Evolutionary conservation across 371 early-diverging fungal species (phyloP), one percentile per base, ranked within the genome.

Genomic region (Mortierella sp.): DNA sequence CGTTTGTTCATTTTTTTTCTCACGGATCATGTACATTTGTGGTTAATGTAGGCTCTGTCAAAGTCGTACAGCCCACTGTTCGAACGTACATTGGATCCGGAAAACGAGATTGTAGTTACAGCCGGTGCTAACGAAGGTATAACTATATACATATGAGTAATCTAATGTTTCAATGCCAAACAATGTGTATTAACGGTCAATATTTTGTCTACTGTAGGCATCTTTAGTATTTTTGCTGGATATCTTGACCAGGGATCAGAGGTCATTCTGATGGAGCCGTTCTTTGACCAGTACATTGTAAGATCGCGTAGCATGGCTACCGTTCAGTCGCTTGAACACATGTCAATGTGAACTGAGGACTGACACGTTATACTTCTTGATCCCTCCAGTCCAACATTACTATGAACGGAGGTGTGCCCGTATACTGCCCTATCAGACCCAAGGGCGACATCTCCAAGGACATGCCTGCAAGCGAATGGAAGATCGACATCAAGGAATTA

Each of bases 121-220:
- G 94, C 95, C 17, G 98, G 98, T 44, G 98, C 96, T 5, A 95
- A 95, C 63, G 96, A 97, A 87, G 97, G 93, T 88, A 79, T 49
- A 28, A 19, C n/a, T n/a, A n/a, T n/a, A n/a, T n/a, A n/a, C n/a
- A n/a, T n/a, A n/a, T n/a, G n/a, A n/a, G n/a, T n/a, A n/a, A n/a
- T n/a, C n/a, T n/a, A n/a, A n/a, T n/a, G n/a, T n/a, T n/a, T n/a
- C n/a, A n/a, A n/a, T n/a, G n/a, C n/a, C n/a, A n/a, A n/a, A n/a
- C n/a, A n/a, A n/a, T n/a, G n/a, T n/a, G n/a, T n/a, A n/a, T n/a
- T n/a, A n/a, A n/a, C n/a, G n/a, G n/a, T n/a, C n/a, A n/a, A n/a
- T n/a, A n/a, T n/a, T 28, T 17, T 12, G 3, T 19, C 52, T 66
- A 52, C 27, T 55, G 6, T 76, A 86, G 94, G 91, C 63, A 93